Base-by-base conservation (phyloP, 2,329 filamentous ascomycete species). In the Ilyonectria sp. region DNA sequence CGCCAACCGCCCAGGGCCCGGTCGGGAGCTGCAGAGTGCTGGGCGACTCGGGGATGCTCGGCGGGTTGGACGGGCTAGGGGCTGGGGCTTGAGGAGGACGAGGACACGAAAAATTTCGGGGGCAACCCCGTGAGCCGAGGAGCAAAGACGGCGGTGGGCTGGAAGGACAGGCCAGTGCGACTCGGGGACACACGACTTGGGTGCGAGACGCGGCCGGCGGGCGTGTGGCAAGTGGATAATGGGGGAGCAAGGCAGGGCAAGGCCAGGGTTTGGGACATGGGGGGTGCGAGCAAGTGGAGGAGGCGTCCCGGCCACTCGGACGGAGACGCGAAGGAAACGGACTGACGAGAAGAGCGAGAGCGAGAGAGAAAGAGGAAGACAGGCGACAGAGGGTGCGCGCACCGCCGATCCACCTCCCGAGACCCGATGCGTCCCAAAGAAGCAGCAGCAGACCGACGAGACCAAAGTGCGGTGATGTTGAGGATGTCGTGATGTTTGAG, bases 111-210 rank as follows among this genome's bases (percentile, higher is more conserved):
- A 60, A 68, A 63, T 60, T 69, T 75, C 73, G 73, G 72, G 64
- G 64, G 55, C 37, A 49, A 52, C 64, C 63, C 73, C 72, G 73
- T 75, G 70, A 70, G 63, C 67, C 71, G 67, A 67, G 62, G 58
- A 40, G 56, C 23, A 60, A 52, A 23, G 63, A 71, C 71, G 71
- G 69, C 70, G 71, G 70, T 69, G 60, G 63, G 37, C 54, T 66
- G 58, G 56, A 64, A 46, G 43, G 33, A 56, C 56, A 65, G 59
- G 44, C 53, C 54, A 60, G 63, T 64, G 54, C 60, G 57, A 67
- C 62, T 68, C 71, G 73, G 67, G 59, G 65, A 26, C 26, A 46
- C 59, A 60, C 53, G 44, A 26, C 46, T 37, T 63, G 50, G 59
- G 37, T 59, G 62, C 69, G 52, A 67, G 60, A 65, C 65, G 65